phyloP scores from a whole-genome alignment of 768 basidiomycete genomes.

The Leccinum fibrillosum region DNA sequence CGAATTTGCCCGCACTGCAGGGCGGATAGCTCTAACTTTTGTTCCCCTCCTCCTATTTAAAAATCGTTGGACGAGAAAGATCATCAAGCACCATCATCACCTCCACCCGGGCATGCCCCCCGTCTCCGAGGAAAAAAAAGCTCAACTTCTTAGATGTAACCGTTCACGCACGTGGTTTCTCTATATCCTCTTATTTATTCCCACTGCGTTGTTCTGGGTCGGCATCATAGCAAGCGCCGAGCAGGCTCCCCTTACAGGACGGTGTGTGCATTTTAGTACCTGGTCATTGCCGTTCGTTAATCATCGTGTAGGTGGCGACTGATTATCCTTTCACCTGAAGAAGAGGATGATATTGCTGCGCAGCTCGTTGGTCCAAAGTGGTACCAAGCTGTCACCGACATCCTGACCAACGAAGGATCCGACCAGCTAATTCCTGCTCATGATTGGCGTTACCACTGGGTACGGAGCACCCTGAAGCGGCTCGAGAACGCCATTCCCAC shows the following conservation, averaged over 20 bases:
- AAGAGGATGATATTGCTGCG: conserved; percentile 85
- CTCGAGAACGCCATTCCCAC: conserved; percentile 75
- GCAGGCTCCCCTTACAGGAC: conserved; percentile 79
- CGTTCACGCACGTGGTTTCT: conserved; percentile 47
- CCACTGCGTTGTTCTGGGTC: conserved; percentile 58
- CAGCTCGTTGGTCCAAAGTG: conserved; percentile 83
- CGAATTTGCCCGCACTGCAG: conserved; percentile 65
- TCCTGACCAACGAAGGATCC: conserved; percentile 64
- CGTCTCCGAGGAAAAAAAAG: conserved; percentile 52
- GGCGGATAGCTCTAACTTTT: conserved; percentile 71
- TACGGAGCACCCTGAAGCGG: conserved; percentile 68
- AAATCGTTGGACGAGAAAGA: conserved; percentile 48
- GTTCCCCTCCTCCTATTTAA: conserved; percentile 65
- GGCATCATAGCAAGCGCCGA: conserved; percentile 74
- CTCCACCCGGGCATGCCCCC: conserved; percentile 37
- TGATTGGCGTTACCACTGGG: conserved; percentile 94
- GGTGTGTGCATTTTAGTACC: conserved; percentile 43
- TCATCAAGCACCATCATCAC: conserved; percentile 44
- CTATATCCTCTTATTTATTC: conserved; percentile 57
- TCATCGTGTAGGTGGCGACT: conserved; percentile 65
- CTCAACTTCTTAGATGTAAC: conserved; percentile 44
- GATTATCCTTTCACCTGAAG: conserved; percentile 87
- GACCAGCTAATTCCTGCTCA: conserved; percentile 61
- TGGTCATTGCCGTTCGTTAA: conserved; percentile 1
- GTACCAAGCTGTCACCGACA: conserved; percentile 79